Evolutionary conservation across 2,329 filamentous ascomycete genomes (phyloP).

Genomic region (Botrytis tulipae): DNA sequence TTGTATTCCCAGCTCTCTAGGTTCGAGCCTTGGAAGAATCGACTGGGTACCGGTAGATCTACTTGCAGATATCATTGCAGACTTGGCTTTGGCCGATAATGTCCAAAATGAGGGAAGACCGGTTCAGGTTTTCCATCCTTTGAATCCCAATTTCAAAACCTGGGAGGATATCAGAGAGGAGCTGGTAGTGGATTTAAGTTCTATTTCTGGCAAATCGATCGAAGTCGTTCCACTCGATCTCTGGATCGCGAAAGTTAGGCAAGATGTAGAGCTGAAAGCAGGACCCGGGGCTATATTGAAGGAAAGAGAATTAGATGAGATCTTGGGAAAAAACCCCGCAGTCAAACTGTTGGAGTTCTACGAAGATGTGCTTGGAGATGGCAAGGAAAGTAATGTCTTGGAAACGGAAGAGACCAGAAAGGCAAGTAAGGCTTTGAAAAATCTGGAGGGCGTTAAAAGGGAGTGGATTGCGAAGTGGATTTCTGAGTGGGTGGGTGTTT

Average conservation of each 20-base stretch:
- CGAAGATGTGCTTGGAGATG: not conserved
- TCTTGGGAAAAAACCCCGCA: not conserved
- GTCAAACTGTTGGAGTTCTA: not conserved
- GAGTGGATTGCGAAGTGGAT: not conserved
- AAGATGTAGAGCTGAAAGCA: not conserved
- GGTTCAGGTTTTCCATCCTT: not conserved
- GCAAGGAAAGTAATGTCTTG: not conserved
- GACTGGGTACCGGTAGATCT: constrained; percentile 11
- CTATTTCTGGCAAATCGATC: not conserved
- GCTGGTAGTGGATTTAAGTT: not conserved
- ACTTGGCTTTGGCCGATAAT: not conserved
- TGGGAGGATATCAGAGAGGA: constrained; percentile 4
- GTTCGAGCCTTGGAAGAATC: not conserved
- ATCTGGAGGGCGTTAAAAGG: not conserved
- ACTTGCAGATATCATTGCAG: not conserved
- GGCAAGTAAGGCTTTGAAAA: not conserved
- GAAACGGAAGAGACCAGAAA: not conserved
- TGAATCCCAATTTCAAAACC: not conserved
- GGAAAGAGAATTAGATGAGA: not conserved
- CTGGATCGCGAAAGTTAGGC: not conserved
- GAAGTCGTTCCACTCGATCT: not conserved
- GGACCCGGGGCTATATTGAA: not conserved
- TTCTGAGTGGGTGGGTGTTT: not conserved
- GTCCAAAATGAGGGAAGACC: too few relatives aligned
- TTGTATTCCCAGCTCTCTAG: not conserved